Evolutionary conservation across 2,329 filamentous ascomycete species (phyloP).

Genomic region (Penicillium fuscoglaucum): DNA sequence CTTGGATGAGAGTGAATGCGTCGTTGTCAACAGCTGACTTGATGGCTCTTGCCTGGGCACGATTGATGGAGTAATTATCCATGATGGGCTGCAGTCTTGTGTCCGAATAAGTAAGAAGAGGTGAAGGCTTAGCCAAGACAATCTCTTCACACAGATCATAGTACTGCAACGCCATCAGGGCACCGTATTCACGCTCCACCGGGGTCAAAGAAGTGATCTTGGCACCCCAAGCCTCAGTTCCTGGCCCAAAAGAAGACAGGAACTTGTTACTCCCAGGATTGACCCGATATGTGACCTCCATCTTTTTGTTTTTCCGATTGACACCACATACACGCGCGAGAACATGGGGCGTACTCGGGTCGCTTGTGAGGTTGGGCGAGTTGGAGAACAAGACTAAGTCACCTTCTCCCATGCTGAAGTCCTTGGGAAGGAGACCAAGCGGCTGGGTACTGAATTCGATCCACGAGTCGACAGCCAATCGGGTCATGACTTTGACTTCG

Average conservation of each 20-base stretch:
- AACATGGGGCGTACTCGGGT: constrained; percentile 70
- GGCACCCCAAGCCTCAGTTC: constrained; percentile 68
- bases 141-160: constrained; percentile 96
- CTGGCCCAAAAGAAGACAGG: constrained; percentile 66
- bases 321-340: constrained; percentile 80
- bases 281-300: constrained; percentile 85
- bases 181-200: constrained; percentile 92
- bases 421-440: constrained; percentile 67
- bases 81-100: constrained; percentile 68
- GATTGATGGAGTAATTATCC: constrained; percentile 79
- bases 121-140: constrained; percentile 82
- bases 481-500: constrained; percentile 82
- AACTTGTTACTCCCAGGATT: constrained; percentile 63
- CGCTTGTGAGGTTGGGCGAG: constrained; percentile 66
- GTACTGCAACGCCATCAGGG: constrained; percentile 85
- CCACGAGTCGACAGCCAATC: constrained; percentile 88
- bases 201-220: constrained; percentile 93
- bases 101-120: constrained; percentile 77
- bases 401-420: constrained; percentile 73
- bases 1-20: constrained; percentile 94
- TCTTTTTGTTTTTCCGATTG: constrained; percentile 73
- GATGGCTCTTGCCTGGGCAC: constrained; percentile 86
- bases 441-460: constrained; percentile 87
- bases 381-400: constrained; percentile 87
- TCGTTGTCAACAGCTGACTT: constrained; percentile 92